These are phyloP conservation scores for Hypoxylon sp. DNA, from an alignment of 2,329 filamentous ascomycete species.

Conservation along the genomic window DNA sequence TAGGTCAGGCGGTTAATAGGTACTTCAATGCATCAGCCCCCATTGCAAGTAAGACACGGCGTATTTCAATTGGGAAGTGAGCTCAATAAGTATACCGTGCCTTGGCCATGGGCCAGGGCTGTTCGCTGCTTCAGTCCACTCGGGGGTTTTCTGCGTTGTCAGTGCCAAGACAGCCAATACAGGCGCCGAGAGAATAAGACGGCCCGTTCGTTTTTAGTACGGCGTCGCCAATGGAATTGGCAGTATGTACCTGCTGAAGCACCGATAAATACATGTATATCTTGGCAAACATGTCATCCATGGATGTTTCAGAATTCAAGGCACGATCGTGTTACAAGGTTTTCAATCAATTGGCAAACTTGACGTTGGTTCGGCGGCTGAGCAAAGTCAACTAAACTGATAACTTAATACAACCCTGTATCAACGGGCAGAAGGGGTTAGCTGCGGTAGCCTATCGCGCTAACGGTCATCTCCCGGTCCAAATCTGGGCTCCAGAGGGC, in stretches of 20 bases:
- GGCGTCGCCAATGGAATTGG: slow-evolving; percentile 2
- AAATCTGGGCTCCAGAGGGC: background rate
- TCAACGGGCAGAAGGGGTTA: background rate
- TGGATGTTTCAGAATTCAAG: slow-evolving; percentile 14
- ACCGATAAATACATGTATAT: background rate
- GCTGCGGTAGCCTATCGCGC: background rate
- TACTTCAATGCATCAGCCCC: slow-evolving; percentile 23
- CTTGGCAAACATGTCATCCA: slow-evolving; percentile 8
- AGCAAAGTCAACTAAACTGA: background rate
- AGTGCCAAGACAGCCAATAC: slow-evolving; percentile 27
- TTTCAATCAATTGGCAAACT: background rate
- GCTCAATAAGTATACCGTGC: slow-evolving; percentile 6
- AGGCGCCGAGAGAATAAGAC: slow-evolving; percentile 7
- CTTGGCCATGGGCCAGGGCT: slow-evolving; percentile 2
- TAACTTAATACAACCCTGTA: background rate
- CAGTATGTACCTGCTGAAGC: background rate
- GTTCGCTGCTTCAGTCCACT: slow-evolving; percentile 11
- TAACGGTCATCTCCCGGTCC: slow-evolving; percentile 13
- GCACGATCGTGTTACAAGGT: background rate
- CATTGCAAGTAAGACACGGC: slow-evolving; percentile 12
- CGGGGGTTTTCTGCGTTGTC: slow-evolving; percentile 24
- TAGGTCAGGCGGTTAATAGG: slow-evolving; percentile 10
- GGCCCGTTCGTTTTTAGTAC: slow-evolving; percentile 9
- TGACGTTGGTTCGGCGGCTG: background rate
- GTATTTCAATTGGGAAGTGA: slow-evolving; percentile 3